These are phyloP conservation scores for Clonostachys rosea DNA, from an alignment of 2,329 filamentous ascomycete species.

Conservation along the genomic window DNA sequence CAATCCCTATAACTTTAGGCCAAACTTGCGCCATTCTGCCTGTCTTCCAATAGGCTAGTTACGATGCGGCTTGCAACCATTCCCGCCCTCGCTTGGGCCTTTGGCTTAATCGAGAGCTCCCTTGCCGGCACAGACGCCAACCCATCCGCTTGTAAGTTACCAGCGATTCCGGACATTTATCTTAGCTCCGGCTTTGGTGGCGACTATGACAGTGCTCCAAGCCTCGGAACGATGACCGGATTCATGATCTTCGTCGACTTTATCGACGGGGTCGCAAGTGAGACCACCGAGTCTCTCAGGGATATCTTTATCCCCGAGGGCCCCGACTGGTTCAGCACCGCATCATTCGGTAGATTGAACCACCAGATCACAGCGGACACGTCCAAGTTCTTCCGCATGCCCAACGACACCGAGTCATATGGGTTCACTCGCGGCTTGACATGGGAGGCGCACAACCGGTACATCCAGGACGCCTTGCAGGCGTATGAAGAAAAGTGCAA, in stretches of 20 bases:
- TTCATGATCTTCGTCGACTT: conserved; percentile 32
- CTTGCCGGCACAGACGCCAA: too few species aligned
- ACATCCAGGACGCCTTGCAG: neutral
- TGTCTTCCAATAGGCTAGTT: too few species aligned
- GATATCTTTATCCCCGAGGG: conserved; percentile 14
- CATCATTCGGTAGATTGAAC: conserved; percentile 5
- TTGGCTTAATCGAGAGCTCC: too few species aligned
- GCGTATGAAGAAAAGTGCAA: neutral
- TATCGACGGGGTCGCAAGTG: conserved; percentile 11
- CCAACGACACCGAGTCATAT: conserved; percentile 1
- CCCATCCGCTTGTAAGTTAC: conserved; percentile 9
- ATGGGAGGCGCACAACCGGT: neutral
- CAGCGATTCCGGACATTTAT: conserved; percentile 12
- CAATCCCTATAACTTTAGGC: too few species aligned
- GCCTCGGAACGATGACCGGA: conserved; percentile 18
- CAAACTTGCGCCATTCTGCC: too few species aligned
- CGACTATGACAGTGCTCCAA: conserved; percentile 19
- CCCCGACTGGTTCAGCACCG: neutral
- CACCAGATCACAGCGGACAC: conserved; percentile 13
- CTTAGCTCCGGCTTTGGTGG: conserved; percentile 21
- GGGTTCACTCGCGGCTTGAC: neutral
- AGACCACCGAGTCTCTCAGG: conserved; percentile 12
- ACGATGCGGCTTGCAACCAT: too few species aligned
- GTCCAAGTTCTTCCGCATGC: conserved; percentile 17
- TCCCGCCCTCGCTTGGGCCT: too few species aligned